Conservation (phyloP, 345 rosid species). For the Balakata baccata region DNA sequence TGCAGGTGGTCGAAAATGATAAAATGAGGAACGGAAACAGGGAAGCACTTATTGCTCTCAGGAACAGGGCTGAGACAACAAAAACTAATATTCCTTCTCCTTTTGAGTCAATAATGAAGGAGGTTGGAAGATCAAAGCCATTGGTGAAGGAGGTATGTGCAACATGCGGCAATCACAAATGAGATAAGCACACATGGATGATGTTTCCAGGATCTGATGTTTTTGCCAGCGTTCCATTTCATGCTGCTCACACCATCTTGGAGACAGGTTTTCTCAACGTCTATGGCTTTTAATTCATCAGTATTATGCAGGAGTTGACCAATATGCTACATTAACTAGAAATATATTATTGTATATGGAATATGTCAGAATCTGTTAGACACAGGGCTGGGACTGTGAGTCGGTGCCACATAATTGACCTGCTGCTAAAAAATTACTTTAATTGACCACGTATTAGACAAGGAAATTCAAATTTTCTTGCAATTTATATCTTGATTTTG, state of each 20-base stretch:
- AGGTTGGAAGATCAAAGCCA: conserved; percentile 40
- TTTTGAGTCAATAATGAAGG: conserved; percentile 78
- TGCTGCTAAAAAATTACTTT: not conserved
- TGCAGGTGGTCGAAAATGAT: conserved; percentile 71
- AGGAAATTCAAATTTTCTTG: not conserved
- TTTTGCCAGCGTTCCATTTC: conserved; percentile 64
- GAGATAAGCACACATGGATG: conserved; percentile 74
- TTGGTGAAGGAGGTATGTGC: conserved; percentile 75
- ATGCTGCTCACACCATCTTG: conserved; percentile 68
- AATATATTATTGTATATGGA: not conserved
- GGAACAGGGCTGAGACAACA: conserved; percentile 75
- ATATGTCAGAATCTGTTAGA: not conserved
- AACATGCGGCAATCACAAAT: conserved; percentile 70
- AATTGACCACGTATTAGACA: not conserved
- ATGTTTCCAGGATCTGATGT: conserved; percentile 72
- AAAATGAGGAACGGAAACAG: conserved; percentile 68
- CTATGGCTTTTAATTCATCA: conserved; percentile 5
- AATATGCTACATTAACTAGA: not conserved
- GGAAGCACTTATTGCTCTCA: conserved; percentile 72
- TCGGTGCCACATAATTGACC: not conserved
- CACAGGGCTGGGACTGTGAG: not conserved
- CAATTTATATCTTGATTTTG: not conserved
- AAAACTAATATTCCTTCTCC: conserved; percentile 61
- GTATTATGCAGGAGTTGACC: not conserved
- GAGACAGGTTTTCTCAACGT: conserved; percentile 54